A percentile compares a stretch with the other conserved stretches of the same genome.
Evolutionary conservation across 257 asterid genomes (phyloP).

Genomic region (Solanum pimpinellifolium): DNA sequence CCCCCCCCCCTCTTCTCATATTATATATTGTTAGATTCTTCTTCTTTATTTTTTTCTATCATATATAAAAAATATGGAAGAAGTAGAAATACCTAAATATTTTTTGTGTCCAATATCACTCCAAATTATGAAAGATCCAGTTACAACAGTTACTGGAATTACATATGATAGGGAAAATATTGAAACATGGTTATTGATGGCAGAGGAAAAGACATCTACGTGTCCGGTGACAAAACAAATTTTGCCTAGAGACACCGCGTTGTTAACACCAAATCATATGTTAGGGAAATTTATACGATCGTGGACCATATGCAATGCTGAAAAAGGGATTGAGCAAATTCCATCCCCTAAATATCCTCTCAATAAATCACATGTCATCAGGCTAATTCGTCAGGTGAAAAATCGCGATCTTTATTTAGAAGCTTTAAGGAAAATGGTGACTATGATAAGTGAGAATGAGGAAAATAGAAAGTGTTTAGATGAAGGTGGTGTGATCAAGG

Average conservation of each 20-base stretch:
- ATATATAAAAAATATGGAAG: conserved; percentile 21
- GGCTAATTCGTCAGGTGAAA: conserved; percentile 38
- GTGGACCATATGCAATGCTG: conserved; percentile 60
- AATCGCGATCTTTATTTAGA: neutral
- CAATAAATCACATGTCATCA: conserved; percentile 24
- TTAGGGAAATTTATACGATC: conserved; percentile 70
- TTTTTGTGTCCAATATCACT: conserved; percentile 87
- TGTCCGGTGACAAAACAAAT: conserved; percentile 78
- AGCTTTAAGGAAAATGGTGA: conserved; percentile 37
- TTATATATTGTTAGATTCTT: neutral
- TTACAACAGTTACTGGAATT: conserved; percentile 74
- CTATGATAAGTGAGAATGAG: conserved; percentile 35
- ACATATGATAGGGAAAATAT: conserved; percentile 83
- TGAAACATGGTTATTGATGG: conserved; percentile 50
- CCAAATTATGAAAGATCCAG: conserved; percentile 87
- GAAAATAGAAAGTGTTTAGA: conserved; percentile 40
- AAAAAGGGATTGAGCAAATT: conserved; percentile 54
- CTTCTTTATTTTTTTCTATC: neutral
- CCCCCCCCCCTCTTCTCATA: neutral
- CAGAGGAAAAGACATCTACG: conserved; percentile 4
- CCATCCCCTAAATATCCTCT: conserved; percentile 65
- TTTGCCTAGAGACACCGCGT: conserved; percentile 29
- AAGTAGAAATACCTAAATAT: conserved; percentile 64
- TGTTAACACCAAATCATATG: conserved; percentile 82
- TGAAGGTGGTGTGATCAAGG: conserved; percentile 45